Evolutionary conservation across 495 filamentous ascomycete genomes (phyloP).

Genomic region (Hypoxylon fragiforme): DNA sequence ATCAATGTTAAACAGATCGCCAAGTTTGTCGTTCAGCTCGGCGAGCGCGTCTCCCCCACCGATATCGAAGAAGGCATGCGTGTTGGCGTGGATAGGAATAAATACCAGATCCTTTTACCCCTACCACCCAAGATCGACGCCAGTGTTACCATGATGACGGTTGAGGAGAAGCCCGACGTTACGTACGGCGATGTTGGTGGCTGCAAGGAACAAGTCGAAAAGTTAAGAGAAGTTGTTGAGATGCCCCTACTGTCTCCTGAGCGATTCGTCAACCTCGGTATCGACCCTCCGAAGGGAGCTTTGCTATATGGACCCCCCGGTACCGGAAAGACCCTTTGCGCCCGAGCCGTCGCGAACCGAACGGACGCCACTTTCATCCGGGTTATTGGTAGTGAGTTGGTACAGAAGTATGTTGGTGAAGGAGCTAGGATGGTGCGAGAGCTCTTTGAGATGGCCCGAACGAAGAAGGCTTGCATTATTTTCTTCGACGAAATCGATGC

Average conservation of each 20-base stretch:
- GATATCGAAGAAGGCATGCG: slow-evolving; percentile 99
- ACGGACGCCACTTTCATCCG: slow-evolving; percentile 98
- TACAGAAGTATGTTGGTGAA: slow-evolving; percentile 98
- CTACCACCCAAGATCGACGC: slow-evolving; percentile 99
- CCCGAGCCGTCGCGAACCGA: slow-evolving; percentile 93
- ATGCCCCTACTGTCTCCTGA: slow-evolving; percentile 96
- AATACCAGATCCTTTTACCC: slow-evolving; percentile 96
- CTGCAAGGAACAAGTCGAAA: slow-evolving; percentile 99
- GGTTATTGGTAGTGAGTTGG: slow-evolving; percentile 94
- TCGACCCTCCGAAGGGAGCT: slow-evolving; percentile 97
- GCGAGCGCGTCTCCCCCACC: slow-evolving; percentile 93
- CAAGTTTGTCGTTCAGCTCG: slow-evolving; percentile 98
- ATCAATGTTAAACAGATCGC: slow-evolving; percentile 99
- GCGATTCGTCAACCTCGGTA: slow-evolving; percentile 94
- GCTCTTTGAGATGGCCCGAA: slow-evolving; percentile 98
- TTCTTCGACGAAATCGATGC: slow-evolving; percentile 99
- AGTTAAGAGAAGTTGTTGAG: slow-evolving; percentile 96
- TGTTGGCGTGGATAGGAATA: slow-evolving; percentile 96
- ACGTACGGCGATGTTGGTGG: slow-evolving; percentile 98
- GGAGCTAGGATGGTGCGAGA: slow-evolving; percentile 98
- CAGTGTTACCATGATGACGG: slow-evolving; percentile 99
- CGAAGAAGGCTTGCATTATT: slow-evolving; percentile 99
- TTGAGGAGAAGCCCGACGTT: slow-evolving; percentile 98
- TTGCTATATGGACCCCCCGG: slow-evolving; percentile 95
- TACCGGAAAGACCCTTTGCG: slow-evolving; percentile 97